Base-by-base conservation (phyloP, 1,284 basidiomycete species). In the Vanrija humicola region DNA sequence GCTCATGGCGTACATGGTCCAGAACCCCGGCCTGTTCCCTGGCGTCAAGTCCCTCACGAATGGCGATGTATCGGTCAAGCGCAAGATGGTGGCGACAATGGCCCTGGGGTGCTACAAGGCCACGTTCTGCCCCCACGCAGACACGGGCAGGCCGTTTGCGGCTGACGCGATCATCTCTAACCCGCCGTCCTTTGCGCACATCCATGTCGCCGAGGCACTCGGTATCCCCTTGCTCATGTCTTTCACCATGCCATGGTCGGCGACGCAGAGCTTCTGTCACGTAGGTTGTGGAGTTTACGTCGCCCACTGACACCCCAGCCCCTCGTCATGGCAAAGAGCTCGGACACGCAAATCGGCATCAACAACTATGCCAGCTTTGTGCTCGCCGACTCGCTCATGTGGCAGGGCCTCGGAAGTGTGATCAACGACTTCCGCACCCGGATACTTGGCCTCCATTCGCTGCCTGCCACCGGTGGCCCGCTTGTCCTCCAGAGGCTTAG, bases 81-180 rank as follows among this genome's bases (percentile, higher is more conserved):
- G 67, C 14, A 59, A 81, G 6, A 71, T 71, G 70, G 69, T 68
- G 3, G 55, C 51, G 2, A 50, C 54, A 77, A 83, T 84, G 77
- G 79, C 85, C 23, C 72, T 82, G 45, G 83, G 82, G 1, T 85
- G 83, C 64, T 84, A 82, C 80, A 64, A 73, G 19, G 74, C 83
- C 0, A 82, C 81, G 52, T 79, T 78, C 65, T 67, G 78, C 14
- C 79, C 83, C 0, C 80, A 81, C 60, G 69, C 76, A 8, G 62
- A 72, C 15, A 79, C 77, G 1, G 78, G 79, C 1, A 66, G 66
- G 21, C 61, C 78, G 3, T 85, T 85, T 59, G 81, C 78, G 1
- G 83, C 82, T 1, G 83, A 85, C 63, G 82, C 83, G 0, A 84
- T 85, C 48, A 84, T 86, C 40, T 81, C 81, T 19, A 85, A 85